phyloP scores from a whole-genome alignment of 495 filamentous ascomycete species.

The Penicillium coprophilum region DNA sequence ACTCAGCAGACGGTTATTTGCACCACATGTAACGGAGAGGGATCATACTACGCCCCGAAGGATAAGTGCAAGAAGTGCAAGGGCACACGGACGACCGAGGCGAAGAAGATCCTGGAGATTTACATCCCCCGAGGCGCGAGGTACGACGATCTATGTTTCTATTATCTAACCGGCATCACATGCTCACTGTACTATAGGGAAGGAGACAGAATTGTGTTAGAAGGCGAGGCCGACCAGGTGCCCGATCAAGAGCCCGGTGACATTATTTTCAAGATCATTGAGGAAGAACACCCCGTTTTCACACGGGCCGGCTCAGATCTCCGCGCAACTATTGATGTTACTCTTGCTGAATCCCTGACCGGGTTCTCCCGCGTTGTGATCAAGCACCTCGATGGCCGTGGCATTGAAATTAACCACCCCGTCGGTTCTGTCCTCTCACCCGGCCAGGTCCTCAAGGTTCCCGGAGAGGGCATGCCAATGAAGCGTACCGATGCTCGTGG shows the following conservation, averaged over 20 bases:
- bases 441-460: constrained; percentile 77
- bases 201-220: constrained; percentile 84
- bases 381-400: constrained; percentile 91
- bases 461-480: constrained; percentile 89
- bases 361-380: constrained; percentile 90
- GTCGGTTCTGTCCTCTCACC: constrained; percentile 75
- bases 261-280: constrained; percentile 82
- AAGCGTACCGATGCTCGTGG: constrained; percentile 82
- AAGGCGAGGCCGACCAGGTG: constrained; percentile 92
- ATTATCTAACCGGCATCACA: not conserved
- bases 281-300: constrained; percentile 79
- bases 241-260: constrained; percentile 91
- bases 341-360: constrained; percentile 77
- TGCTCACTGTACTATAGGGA: constrained; percentile 48
- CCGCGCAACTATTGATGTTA: constrained; percentile 72
- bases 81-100: constrained; percentile 73
- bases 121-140: constrained; percentile 90
- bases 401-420: constrained; percentile 73
- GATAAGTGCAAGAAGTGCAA: constrained; percentile 99
- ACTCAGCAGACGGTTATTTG: constrained; percentile 73
- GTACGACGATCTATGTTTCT: constrained; percentile 27
- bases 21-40: constrained; percentile 75
- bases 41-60: constrained; percentile 85
- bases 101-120: constrained; percentile 90
- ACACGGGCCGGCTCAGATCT: constrained; percentile 80